Evolutionary conservation across 345 rosid species (phyloP), one percentile per base, ranked within the genome.

Genomic region (Rubroshorea leprosula): DNA sequence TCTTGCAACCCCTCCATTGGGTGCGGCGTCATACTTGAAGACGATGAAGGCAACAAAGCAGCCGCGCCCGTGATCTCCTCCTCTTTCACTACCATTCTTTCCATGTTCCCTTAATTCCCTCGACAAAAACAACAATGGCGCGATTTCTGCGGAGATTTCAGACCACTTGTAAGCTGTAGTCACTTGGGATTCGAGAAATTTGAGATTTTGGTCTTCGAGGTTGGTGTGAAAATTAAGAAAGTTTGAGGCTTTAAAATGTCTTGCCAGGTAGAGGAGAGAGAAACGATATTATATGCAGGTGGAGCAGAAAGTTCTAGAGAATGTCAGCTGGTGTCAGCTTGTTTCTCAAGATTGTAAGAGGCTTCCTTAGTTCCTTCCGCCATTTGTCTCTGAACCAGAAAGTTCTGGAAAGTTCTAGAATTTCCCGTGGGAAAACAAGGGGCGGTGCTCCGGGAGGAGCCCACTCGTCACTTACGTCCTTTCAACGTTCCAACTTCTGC

Each of bases 1-100:
- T 90, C 96, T 56, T 81, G 68, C 2, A 90, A 68, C 5, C 96
- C 88, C 69, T 83, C 87, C 64, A 76, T 68, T 26, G 97, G 96
- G 68, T 55, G 81, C n/a, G 94, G 86, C 17, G 82, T 59, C 1
- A 72, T 70, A 21, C 55, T 71, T 0, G 79, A 75, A 51, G 76
- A 69, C 0, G 79, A 77, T 0, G 82, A 76, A 2, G 85, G 78
- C 0, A 77, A 65, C 2, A 79, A 69, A 0, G 75, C 72, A 0
- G 52, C 58, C 5, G 63, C 51, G 4, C 70, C 52, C 78, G 66
- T 73, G 0, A 77, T 72, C 20, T 82, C 82, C 67, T 87, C 86
- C 41, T 84, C 82, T 57, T 78, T 78, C 9, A 47, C 49, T 19
- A 21, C 49, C 31, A 58, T 35, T 49, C 60, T 52, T 54, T 74